Conservation (phyloP, 305 asterid species). For the Withania somnifera region DNA sequence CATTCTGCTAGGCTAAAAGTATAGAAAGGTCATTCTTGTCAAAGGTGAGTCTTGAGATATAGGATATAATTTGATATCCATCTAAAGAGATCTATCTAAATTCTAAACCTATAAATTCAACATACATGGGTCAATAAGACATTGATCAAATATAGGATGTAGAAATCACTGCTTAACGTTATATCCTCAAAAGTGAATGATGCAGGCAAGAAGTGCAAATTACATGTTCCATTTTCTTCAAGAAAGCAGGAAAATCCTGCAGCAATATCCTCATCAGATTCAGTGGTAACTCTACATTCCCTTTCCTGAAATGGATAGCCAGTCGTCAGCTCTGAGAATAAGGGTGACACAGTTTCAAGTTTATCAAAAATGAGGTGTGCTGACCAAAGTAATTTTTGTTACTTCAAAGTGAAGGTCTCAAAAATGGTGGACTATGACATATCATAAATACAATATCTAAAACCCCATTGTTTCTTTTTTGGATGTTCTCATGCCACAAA, state of each 20-base stretch:
- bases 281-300: conserved; percentile 24
- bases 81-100: neutral
- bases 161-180: neutral
- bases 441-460: neutral
- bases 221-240: conserved; percentile 49
- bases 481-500: neutral
- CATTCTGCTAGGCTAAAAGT: neutral
- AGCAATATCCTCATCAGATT: conserved; percentile 66
- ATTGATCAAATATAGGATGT: neutral
- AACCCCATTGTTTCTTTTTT: neutral
- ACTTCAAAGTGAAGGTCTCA: neutral
- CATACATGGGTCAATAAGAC: neutral
- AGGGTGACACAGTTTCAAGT: neutral
- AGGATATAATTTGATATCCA: neutral
- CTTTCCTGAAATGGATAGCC: conserved; percentile 20
- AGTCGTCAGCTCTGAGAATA: conserved; percentile 4
- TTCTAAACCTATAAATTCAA: neutral
- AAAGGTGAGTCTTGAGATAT: neutral
- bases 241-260: conserved; percentile 57
- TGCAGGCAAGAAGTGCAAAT: conserved; percentile 5
- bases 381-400: neutral
- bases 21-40: neutral
- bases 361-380: neutral
- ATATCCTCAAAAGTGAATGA: neutral
- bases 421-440: neutral